Conservation (phyloP, 331 rosid genomes). For the Quercus lobata region DNA sequence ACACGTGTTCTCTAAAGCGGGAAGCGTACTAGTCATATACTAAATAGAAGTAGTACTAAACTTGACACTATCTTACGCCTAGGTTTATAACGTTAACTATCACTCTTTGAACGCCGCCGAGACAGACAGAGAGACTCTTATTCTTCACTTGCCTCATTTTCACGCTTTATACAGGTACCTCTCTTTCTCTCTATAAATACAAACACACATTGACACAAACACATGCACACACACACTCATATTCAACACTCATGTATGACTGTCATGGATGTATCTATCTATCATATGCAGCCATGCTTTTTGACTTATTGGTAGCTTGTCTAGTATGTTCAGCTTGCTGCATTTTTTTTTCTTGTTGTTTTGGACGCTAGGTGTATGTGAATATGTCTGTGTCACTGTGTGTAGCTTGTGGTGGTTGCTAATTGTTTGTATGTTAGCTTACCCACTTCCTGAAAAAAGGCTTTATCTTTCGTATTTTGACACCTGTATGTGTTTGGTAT, state of each 20-base stretch:
- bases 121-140: too few relatives aligned
- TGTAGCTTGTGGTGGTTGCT: background rate
- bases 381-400: too few relatives aligned
- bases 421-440: background rate
- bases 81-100: slow-evolving; percentile 50
- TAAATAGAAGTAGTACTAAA: background rate
- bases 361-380: too few relatives aligned
- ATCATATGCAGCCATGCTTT: background rate
- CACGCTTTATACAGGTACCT: background rate
- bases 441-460: background rate
- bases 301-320: background rate
- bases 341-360: background rate
- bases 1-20: slow-evolving; percentile 10
- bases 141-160: background rate
- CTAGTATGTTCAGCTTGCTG: background rate
- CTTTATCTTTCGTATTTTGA: background rate
- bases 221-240: background rate
- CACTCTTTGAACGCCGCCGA: slow-evolving; percentile 18
- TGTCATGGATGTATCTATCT: too few relatives aligned
- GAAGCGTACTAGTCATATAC: background rate
- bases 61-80: background rate
- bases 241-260: background rate
- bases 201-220: background rate
- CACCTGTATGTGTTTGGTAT: background rate
- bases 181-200: background rate